These are phyloP conservation scores for Xylaria arbuscula DNA, from an alignment of 2,329 filamentous ascomycete species.

Conservation along the genomic window DNA sequence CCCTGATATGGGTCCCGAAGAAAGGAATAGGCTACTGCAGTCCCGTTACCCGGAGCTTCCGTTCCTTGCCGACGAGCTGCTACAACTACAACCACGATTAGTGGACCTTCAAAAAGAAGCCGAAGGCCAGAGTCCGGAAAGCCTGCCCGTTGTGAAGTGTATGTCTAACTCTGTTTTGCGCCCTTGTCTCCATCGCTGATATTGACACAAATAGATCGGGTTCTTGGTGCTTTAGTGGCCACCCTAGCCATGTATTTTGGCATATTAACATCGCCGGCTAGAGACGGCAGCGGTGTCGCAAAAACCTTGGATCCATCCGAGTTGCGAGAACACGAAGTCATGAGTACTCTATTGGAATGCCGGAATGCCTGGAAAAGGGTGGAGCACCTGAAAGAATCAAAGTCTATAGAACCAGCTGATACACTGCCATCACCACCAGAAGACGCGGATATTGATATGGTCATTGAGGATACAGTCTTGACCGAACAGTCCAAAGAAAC, in stretches of 20 bases:
- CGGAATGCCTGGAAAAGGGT: slow-evolving; percentile 83
- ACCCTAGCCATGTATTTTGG: slow-evolving; percentile 94
- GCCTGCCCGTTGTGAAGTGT: slow-evolving; percentile 74
- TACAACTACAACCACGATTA: slow-evolving; percentile 75
- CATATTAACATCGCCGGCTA: slow-evolving; percentile 83
- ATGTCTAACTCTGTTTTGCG: slow-evolving; percentile 11
- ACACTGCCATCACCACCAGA: slow-evolving; percentile 43
- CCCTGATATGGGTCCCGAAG: slow-evolving; percentile 79
- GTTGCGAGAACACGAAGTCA: slow-evolving; percentile 88
- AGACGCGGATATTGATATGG: slow-evolving; percentile 50
- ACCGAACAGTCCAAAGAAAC: slow-evolving; percentile 41
- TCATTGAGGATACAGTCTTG: slow-evolving; percentile 50
- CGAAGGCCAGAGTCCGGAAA: slow-evolving; percentile 61
- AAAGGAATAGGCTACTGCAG: slow-evolving; percentile 79
- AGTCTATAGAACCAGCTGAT: slow-evolving; percentile 42
- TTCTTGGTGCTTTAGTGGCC: slow-evolving; percentile 86
- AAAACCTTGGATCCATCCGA: slow-evolving; percentile 79
- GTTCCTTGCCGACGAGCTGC: slow-evolving; percentile 82
- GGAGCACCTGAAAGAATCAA: slow-evolving; percentile 69
- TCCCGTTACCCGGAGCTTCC: slow-evolving; percentile 93
- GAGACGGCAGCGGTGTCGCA: slow-evolving; percentile 63
- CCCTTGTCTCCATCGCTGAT: slow-evolving; percentile 6
- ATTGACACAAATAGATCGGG: slow-evolving; percentile 60
- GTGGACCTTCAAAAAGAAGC: slow-evolving; percentile 68
- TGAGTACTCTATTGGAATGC: slow-evolving; percentile 84